Conservation (phyloP, 805 yeast species). For the Candida tibetensis region DNA sequence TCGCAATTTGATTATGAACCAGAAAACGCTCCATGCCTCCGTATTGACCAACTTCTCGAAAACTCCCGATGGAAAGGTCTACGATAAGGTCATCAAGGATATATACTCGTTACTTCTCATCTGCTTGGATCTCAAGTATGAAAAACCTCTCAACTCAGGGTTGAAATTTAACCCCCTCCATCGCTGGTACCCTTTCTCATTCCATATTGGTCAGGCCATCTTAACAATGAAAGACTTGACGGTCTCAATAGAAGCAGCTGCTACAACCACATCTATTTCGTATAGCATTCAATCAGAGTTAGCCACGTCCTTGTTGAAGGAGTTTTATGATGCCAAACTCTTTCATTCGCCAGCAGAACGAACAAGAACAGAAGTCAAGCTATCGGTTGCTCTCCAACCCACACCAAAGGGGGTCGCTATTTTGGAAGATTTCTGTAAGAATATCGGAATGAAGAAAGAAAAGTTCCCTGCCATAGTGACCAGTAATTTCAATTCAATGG, state of each 20-base stretch:
- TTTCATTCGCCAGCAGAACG: conserved; percentile 75
- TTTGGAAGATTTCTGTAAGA: conserved; percentile 56
- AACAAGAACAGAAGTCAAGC: conserved; percentile 51
- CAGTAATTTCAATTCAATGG: conserved; percentile 69
- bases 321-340: conserved; percentile 59
- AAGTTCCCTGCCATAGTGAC: conserved; percentile 46
- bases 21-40: conserved; percentile 36
- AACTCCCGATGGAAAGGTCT: conserved; percentile 53
- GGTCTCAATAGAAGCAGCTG: conserved; percentile 46
- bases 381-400: conserved; percentile 60
- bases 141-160: neutral
- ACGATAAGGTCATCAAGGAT: conserved; percentile 55
- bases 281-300: conserved; percentile 52
- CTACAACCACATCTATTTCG: conserved; percentile 52
- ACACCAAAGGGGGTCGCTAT: conserved; percentile 88
- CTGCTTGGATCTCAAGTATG: conserved; percentile 28
- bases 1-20: too few species aligned
- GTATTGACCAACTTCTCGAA: conserved; percentile 44
- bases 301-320: conserved; percentile 37
- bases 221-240: conserved; percentile 47
- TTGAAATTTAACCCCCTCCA: conserved; percentile 13
- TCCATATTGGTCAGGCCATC: conserved; percentile 52
- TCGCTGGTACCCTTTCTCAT: conserved; percentile 47
- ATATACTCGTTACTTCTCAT: conserved; percentile 52
- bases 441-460: conserved; percentile 47